Base-by-base conservation (phyloP, 805 yeast species). In the Sugiyamaella qingdaonensis region DNA sequence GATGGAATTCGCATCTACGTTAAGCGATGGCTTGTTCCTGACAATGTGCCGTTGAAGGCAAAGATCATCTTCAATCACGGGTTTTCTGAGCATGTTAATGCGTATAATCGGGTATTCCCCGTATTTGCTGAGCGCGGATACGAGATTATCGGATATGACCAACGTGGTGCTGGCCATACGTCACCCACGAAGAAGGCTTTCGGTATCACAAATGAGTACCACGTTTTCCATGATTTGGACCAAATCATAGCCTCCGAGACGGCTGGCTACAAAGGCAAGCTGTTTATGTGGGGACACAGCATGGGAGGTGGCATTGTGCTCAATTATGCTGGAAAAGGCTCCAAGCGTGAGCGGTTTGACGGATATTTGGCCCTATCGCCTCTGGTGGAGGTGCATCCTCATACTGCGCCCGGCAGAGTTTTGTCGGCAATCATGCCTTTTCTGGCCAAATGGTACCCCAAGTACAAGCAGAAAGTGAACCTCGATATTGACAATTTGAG, bases 271-370 rank as follows among this genome's bases (percentile, higher is more conserved):
- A 34, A 44, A 2, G 68, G 64, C 19, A 63, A 64, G 45, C 53
- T 67, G 10, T 55, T 64, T 45, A 45, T 70, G 57, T 64, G 63
- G 64, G 73, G 73, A 16, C 71, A 69, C 57, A 66, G 71, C 5
- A 69, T 69, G 71, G 75, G 75, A 13, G 75, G 74, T 14, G 73
- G 66, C 2, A 68, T 68, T 39, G 54, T 59, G 13, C 63, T 72
- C 45, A 71, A 63, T 50, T 72, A 72, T 53, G 68, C 64, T 50
- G 63, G 66, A 32, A 61, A 64, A 36, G 75, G 75, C 2, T 54
- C 54, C 33, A 52, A 65, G 52, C 58, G 66, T 14, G 69, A 65
- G 39, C 49, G 56, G 24, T 56, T 72, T 48, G 62, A 61, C 18
- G 71, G 70, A 8, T 71, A 58, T 53, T 54, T 71, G 29, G 72